A percentile compares a stretch with the other conserved stretches of the same genome.
Conservation (phyloP, 805 yeast species). For the Dipodascus albidus region DNA sequence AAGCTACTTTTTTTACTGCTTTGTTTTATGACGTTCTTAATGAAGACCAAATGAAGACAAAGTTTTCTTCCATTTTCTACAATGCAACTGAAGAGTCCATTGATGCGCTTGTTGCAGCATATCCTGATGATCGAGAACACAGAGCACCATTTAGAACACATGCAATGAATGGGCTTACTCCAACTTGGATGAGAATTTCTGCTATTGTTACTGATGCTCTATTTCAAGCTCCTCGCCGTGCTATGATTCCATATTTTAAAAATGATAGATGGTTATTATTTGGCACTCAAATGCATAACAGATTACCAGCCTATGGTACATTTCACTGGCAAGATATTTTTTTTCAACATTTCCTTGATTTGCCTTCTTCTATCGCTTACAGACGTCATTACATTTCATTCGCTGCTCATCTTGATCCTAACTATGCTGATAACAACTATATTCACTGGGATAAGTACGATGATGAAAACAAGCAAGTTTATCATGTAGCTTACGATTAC, state of each 20-base stretch:
- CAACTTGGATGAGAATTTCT: neutral
- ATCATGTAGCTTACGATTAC: neutral
- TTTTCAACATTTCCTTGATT: neutral
- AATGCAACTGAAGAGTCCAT: neutral
- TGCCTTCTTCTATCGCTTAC: neutral
- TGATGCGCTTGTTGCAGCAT: neutral
- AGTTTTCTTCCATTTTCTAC: neutral
- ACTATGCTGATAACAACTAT: neutral
- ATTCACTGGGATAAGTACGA: slow-evolving; percentile 9
- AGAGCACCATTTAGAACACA: slow-evolving; percentile 1
- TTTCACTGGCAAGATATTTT: neutral
- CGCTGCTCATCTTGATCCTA: neutral
- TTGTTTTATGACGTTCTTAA: neutral
- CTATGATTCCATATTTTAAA: neutral
- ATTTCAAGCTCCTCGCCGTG: neutral
- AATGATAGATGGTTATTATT: neutral
- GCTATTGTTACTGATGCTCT: neutral
- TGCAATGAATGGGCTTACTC: neutral
- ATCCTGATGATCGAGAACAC: neutral
- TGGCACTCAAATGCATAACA: neutral
- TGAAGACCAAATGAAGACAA: neutral
- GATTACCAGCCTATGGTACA: neutral
- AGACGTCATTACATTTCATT: neutral
- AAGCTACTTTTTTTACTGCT: neutral
- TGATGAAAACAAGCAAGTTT: neutral